Percentiles rank a stretch among this genome's conserved stretches.
phyloP scores from a whole-genome alignment of 1,139 yeast genomes.

The Kurtzmaniella quercitrusa region DNA sequence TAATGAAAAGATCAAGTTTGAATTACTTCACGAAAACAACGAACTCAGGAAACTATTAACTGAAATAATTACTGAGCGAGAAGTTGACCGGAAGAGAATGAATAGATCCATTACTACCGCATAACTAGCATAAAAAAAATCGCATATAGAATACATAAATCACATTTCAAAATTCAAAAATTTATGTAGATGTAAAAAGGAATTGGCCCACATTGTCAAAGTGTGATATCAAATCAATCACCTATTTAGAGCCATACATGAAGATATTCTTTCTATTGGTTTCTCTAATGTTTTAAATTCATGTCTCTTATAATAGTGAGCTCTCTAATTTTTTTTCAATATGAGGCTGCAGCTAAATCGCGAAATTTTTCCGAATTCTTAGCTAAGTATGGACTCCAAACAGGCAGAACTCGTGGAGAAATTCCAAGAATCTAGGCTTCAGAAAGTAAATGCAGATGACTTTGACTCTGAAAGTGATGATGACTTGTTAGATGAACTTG shows the following conservation, averaged over 20 bases:
- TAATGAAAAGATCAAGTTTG: constrained; percentile 30
- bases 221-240: too few species aligned
- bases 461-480: constrained; percentile 27
- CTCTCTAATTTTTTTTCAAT: too few species aligned
- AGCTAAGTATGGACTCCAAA: constrained; percentile 26
- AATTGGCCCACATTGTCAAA: too few species aligned
- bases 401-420: constrained; percentile 33
- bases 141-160: not conserved
- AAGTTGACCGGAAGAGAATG: constrained; percentile 11
- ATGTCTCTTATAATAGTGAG: too few species aligned
- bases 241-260: too few species aligned
- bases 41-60: constrained; percentile 25
- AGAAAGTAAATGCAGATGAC: constrained; percentile 14
- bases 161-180: too few species aligned
- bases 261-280: too few species aligned
- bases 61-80: constrained; percentile 24
- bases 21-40: constrained; percentile 33
- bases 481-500: constrained; percentile 31
- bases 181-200: too few species aligned
- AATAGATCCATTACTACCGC: constrained; percentile 1
- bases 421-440: constrained; percentile 36
- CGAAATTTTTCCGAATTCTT: not conserved
- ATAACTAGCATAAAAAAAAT: constrained; percentile 1
- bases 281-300: too few species aligned
- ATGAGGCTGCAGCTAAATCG: too few species aligned